phyloP scores from a whole-genome alignment of 164 flowering plant species.

The Paratinospora sagittata region DNA sequence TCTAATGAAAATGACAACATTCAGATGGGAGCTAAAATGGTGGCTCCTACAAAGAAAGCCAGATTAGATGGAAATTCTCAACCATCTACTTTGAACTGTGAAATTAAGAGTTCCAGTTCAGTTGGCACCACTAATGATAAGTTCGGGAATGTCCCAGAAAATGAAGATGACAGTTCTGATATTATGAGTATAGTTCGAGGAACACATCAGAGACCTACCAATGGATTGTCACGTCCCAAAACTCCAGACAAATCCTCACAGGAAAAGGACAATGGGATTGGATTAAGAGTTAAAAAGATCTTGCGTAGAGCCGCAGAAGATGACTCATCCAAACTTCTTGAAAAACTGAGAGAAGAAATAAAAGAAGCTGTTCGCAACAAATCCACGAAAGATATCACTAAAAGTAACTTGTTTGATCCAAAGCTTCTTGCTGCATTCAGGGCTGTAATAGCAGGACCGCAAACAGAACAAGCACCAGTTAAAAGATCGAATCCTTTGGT shows the following conservation, averaged over 20 bases:
- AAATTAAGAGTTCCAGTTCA: background rate
- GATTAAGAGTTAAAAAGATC: conserved; percentile 87
- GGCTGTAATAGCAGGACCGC: conserved; percentile 59
- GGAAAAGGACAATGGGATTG: conserved; percentile 42
- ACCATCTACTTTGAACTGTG: conserved; percentile 14
- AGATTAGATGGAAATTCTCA: conserved; percentile 28
- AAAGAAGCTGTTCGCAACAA: conserved; percentile 73
- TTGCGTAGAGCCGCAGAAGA: conserved; percentile 62
- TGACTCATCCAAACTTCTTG: conserved; percentile 55
- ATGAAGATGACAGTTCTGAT: conserved; percentile 32
- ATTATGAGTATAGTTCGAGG: conserved; percentile 64
- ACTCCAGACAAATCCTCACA: conserved; percentile 23
- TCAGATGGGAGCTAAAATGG: conserved; percentile 23
- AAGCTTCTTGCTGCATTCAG: conserved; percentile 89
- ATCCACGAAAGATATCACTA: conserved; percentile 41
- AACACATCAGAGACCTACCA: conserved; percentile 25
- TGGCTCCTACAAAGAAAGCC: conserved; percentile 37
- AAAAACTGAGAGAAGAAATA: conserved; percentile 70
- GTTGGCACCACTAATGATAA: conserved; percentile 20
- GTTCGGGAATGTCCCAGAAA: conserved; percentile 17
- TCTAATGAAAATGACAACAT: conserved; percentile 19
- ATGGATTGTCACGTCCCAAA: conserved; percentile 16
- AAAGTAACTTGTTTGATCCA: conserved; percentile 54
- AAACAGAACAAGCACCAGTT: conserved; percentile 41
- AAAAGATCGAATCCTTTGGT: conserved; percentile 38